Conservation (phyloP, 306 rosid species). For the Spatholobus suberectus region DNA sequence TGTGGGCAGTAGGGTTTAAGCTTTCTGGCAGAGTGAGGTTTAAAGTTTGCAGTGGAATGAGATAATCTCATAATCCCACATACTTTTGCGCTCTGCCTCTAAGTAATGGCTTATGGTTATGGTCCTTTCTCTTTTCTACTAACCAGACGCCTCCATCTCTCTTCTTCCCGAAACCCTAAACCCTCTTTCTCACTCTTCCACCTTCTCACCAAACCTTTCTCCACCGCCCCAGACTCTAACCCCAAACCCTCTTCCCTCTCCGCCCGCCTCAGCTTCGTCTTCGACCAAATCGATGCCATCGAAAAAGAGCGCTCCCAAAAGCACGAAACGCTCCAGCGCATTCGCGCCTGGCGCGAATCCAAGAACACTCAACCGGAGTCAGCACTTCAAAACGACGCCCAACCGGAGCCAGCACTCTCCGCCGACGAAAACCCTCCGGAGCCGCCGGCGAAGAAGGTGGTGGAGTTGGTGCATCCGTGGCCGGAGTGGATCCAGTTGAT, state of each 20-base stretch:
- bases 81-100: background rate
- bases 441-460: constrained; percentile 44
- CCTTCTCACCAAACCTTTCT: constrained; percentile 49
- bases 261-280: constrained; percentile 87
- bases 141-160: constrained; percentile 59
- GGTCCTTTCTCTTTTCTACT: constrained; percentile 71
- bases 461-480: constrained; percentile 94
- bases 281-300: constrained; percentile 92
- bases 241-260: constrained; percentile 75
- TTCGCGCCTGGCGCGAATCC: constrained; percentile 87
- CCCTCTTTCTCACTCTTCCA: constrained; percentile 33
- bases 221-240: constrained; percentile 55
- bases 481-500: constrained; percentile 96
- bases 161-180: constrained; percentile 47
- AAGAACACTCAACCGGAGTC: constrained; percentile 46
- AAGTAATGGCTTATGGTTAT: constrained; percentile 61
- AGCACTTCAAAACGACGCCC: background rate
- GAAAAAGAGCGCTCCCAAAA: constrained; percentile 82
- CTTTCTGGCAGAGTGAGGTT: background rate
- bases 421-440: background rate
- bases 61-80: background rate
- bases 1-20: constrained; percentile 52
- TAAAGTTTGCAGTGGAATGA: background rate
- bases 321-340: constrained; percentile 86
- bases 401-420: background rate